A percentile compares a stretch with the other conserved stretches of the same genome.
Conservation (phyloP, 2,329 filamentous ascomycete species). For the Exophiala alcalophila region DNA sequence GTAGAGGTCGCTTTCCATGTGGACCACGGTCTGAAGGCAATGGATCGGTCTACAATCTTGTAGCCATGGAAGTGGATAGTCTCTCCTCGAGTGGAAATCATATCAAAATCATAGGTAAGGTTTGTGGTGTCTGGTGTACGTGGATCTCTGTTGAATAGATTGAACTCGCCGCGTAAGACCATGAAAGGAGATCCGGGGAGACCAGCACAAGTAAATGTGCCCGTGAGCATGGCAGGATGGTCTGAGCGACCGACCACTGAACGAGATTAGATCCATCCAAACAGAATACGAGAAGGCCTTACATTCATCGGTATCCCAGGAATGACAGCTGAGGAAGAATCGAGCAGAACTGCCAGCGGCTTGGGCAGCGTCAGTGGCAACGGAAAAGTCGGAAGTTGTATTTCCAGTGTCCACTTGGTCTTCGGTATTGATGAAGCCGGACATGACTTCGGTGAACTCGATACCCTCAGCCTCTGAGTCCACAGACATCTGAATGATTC, state of each 20-base stretch:
- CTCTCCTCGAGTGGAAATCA: slow-evolving; percentile 8
- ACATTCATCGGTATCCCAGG: slow-evolving; percentile 48
- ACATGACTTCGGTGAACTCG: slow-evolving; percentile 64
- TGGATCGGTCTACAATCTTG: slow-evolving; percentile 9
- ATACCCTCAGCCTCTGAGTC: slow-evolving; percentile 48
- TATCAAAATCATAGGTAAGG: slow-evolving; percentile 10
- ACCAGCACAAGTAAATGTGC: slow-evolving; percentile 12
- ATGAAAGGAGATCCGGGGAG: slow-evolving; percentile 10
- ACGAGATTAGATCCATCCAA: neutral
- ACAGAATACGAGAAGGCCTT: neutral
- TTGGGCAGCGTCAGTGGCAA: slow-evolving; percentile 52
- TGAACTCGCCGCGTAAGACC: slow-evolving; percentile 8
- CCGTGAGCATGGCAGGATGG: slow-evolving; percentile 11
- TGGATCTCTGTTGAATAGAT: slow-evolving; percentile 7
- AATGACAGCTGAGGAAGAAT: slow-evolving; percentile 58
- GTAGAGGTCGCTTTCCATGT: slow-evolving; percentile 14
- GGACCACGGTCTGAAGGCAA: slow-evolving; percentile 9
- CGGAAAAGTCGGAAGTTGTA: slow-evolving; percentile 45
- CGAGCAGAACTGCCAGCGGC: slow-evolving; percentile 56
- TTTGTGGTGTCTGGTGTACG: slow-evolving; percentile 11
- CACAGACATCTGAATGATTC: slow-evolving; percentile 35
- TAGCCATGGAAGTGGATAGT: slow-evolving; percentile 10
- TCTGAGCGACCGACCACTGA: slow-evolving; percentile 8
- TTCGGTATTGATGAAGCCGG: slow-evolving; percentile 52
- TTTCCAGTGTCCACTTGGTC: slow-evolving; percentile 42